A percentile compares a stretch with the other conserved stretches of the same genome.
phyloP scores from a whole-genome alignment of 1,284 basidiomycete genomes.

The Macrocystidia cucumis region DNA sequence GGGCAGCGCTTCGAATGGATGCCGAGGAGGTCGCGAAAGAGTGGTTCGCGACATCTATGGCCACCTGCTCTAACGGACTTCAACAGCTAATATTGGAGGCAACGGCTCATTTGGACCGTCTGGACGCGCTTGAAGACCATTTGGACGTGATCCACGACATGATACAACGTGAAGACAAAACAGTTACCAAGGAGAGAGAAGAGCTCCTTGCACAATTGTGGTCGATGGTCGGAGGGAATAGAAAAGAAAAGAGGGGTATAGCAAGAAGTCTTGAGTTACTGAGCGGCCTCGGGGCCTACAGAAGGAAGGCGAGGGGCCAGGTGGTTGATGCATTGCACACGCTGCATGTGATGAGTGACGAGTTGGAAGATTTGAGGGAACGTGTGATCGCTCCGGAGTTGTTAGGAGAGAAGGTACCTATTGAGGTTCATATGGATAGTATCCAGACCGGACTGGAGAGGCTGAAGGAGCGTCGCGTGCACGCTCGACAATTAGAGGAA shows the following conservation, averaged over 20 bases:
- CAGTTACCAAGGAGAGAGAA: slow-evolving; percentile 33
- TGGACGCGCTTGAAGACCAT: slow-evolving; percentile 54
- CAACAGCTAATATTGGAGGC: slow-evolving; percentile 54
- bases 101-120: slow-evolving; percentile 40
- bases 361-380: slow-evolving; percentile 67
- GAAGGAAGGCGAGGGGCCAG: slow-evolving; percentile 50
- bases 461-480: slow-evolving; percentile 48
- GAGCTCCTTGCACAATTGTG: slow-evolving; percentile 59
- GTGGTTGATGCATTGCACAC: slow-evolving; percentile 55
- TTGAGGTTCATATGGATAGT: slow-evolving; percentile 65
- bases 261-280: slow-evolving; percentile 46
- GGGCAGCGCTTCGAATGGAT: no score
- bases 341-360: slow-evolving; percentile 53
- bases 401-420: slow-evolving; percentile 45
- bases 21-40: slow-evolving; percentile 35
- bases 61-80: slow-evolving; percentile 44
- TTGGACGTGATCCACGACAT: slow-evolving; percentile 49
- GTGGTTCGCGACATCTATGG: slow-evolving; percentile 57
- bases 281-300: slow-evolving; percentile 43
- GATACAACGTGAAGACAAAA: slow-evolving; percentile 45
- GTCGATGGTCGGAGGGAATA: slow-evolving; percentile 60
- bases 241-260: slow-evolving; percentile 32
- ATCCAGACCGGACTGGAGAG: slow-evolving; percentile 57
- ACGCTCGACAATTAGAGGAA: slow-evolving; percentile 29
- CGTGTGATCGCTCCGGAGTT: slow-evolving; percentile 58